These are phyloP conservation scores for Linaria vulgaris DNA, from an alignment of 257 asterid species.

Conservation along the genomic window DNA sequence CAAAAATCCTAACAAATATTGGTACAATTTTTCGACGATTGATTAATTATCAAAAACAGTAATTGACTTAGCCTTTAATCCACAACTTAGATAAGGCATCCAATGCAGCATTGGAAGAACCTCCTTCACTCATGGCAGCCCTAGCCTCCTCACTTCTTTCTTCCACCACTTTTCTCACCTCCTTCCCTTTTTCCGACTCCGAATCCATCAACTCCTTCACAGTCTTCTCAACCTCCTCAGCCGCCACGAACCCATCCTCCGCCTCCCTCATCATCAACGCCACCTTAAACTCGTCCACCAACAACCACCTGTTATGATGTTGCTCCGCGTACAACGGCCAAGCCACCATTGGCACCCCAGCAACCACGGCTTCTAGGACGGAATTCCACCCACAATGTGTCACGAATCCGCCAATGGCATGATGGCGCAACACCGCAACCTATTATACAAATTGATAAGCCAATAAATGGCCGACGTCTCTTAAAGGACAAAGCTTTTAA, in stretches of 20 bases:
- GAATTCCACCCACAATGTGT: conserved; percentile 78
- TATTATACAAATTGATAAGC: conserved; percentile 14
- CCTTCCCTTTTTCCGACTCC: conserved; percentile 27
- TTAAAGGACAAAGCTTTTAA: no score
- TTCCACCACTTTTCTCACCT: conserved; percentile 30
- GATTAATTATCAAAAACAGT: no score
- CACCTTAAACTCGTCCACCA: conserved; percentile 53
- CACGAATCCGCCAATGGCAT: conserved; percentile 57
- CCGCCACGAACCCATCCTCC: conserved; percentile 43
- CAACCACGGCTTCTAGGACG: conserved; percentile 51
- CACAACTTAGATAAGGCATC: conserved; percentile 25
- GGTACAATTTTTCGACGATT: no score
- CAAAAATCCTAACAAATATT: no score
- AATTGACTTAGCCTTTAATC: conserved; percentile 15
- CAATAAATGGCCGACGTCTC: no score
- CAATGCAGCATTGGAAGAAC: conserved; percentile 39
- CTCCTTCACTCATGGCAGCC: conserved; percentile 42
- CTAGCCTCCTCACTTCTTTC: conserved; percentile 36
- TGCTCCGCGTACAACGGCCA: conserved; percentile 79
- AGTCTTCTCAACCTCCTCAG: conserved; percentile 47
- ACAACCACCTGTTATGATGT: conserved; percentile 36
- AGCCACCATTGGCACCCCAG: conserved; percentile 60
- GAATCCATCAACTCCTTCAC: conserved; percentile 44
- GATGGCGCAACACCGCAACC: conserved; percentile 49
- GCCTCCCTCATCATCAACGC: conserved; percentile 40